phyloP scores from a whole-genome alignment of 2,329 filamentous ascomycete species.

The Penicillium sp. region DNA sequence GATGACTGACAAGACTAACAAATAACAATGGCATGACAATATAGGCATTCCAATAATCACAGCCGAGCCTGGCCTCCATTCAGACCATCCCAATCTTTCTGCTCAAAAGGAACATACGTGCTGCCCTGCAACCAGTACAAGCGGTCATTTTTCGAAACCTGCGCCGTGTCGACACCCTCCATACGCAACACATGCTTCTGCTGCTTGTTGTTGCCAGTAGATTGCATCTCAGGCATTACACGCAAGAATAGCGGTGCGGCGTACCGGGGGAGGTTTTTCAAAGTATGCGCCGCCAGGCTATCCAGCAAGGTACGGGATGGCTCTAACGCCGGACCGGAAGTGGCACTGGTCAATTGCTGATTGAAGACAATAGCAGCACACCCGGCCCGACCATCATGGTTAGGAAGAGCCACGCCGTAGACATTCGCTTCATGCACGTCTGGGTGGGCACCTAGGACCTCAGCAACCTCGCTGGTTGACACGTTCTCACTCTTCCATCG shows the following conservation, averaged over 20 bases:
- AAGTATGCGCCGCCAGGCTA: constrained; percentile 57
- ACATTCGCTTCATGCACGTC: constrained; percentile 73
- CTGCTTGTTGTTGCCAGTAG: constrained; percentile 84
- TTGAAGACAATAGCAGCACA: constrained; percentile 65
- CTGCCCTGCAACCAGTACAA: constrained; percentile 63
- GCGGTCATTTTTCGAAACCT: constrained; percentile 36
- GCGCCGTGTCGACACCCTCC: constrained; percentile 64
- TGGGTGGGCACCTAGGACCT: constrained; percentile 62
- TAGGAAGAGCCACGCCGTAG: constrained; percentile 71
- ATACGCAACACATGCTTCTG: constrained; percentile 69
- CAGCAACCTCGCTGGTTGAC: constrained; percentile 73
- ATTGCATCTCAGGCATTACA: constrained; percentile 56
- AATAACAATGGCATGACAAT: no score
- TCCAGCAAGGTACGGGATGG: constrained; percentile 44
- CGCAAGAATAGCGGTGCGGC: constrained; percentile 74
- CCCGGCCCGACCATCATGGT: constrained; percentile 62
- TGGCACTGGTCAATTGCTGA: constrained; percentile 32
- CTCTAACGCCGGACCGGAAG: constrained; percentile 19
- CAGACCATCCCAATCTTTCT: constrained; percentile 63
- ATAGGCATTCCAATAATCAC: no score
- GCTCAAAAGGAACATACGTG: constrained; percentile 62
- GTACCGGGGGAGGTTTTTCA: constrained; percentile 59
- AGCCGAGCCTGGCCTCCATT: constrained; percentile 65
- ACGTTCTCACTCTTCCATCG: constrained; percentile 71
- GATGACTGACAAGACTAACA: no score